A percentile compares a stretch with the other conserved stretches of the same genome.
phyloP scores from a whole-genome alignment of 352 stramenopile species.

The Globisporangium paddicum region DNA sequence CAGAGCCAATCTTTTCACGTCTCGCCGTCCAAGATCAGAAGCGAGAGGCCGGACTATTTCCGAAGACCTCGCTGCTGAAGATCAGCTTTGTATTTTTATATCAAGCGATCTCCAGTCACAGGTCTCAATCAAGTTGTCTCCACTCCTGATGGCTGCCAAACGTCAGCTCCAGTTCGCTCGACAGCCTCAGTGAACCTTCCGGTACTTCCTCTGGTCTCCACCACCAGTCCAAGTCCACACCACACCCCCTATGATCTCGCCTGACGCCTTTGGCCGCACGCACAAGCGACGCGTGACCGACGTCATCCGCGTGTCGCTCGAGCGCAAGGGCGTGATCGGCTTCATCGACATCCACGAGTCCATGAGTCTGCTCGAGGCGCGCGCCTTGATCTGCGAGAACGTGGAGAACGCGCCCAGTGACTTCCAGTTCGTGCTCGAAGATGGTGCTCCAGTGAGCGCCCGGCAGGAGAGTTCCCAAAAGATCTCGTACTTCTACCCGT shows the following conservation, averaged over 20 bases:
- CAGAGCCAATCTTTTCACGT: neutral
- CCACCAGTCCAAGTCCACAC: neutral
- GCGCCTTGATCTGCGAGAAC: slow-evolving; percentile 58
- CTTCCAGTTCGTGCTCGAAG: slow-evolving; percentile 74
- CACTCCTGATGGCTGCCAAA: too few relatives aligned
- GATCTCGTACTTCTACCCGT: slow-evolving; percentile 59
- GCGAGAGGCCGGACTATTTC: neutral
- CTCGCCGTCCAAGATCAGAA: neutral
- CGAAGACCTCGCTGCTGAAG: neutral
- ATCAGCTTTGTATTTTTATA: neutral
- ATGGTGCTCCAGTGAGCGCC: slow-evolving; percentile 50
- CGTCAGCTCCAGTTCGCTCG: neutral
- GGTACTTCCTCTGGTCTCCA: neutral
- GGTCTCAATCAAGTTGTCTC: neutral
- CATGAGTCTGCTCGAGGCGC: slow-evolving; percentile 60
- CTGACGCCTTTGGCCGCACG: slow-evolving; percentile 33
- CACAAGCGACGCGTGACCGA: slow-evolving; percentile 50
- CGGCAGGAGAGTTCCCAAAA: slow-evolving; percentile 56
- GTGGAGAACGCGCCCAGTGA: slow-evolving; percentile 57
- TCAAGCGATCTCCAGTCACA: neutral
- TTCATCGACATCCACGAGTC: slow-evolving; percentile 69
- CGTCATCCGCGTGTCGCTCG: slow-evolving; percentile 58
- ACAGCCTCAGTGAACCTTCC: neutral
- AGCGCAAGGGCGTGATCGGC: slow-evolving; percentile 56
- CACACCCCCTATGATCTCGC: slow-evolving; percentile 41